Evolutionary conservation across 2,329 filamentous ascomycete genomes (phyloP), one percentile per base, ranked within the genome.

Genomic region (Juglanconis sp.): DNA sequence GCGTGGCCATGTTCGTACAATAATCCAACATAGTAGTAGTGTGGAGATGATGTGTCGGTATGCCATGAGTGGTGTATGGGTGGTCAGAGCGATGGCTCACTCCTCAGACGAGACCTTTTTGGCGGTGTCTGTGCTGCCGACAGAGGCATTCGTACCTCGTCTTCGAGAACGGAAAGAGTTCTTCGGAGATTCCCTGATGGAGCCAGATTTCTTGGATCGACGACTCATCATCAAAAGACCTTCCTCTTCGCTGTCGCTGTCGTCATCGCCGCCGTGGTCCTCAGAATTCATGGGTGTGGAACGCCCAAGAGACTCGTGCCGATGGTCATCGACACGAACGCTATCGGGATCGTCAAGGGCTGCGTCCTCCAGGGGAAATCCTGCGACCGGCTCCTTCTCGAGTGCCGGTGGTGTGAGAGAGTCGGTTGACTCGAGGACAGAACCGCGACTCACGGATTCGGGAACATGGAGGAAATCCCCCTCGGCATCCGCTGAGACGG

Each of bases 121-220:
- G 44, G 85, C 85, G 48, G 85, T 88, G 66, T 87, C 85, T 1
- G 83, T 86, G 68, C 84, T 87, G 36, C 80, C 82, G 34, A 84
- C 81, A 65, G 83, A 86, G 1, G 81, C 82, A 65, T 86, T 84
- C 1, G 85, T 87, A 65, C 85, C 82, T 36, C 85, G 79, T 59
- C 85, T 77, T 62, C 74, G 75, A 2, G 78, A 73, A 50, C 73
- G 74, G 55, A 74, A 65, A 9, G 70, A 56, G 47, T 71, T 66
- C 52, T 65, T 71, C n/a, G 61, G 58, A 13, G 61, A 63, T 40
- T 59, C 58, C 47, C 46, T 63, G 24, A 54, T 51, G 5, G 61
- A 51, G 9, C 35, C 53, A 15, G 61, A 55, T 30, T 63, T 63
- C 54, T 58, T 63, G 38, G 57, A 51, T 32, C 61, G 54, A 32